A percentile compares a stretch with the other conserved stretches of the same genome.
Conservation (phyloP, 306 rosid species). For the Begonia loranthoides region DNA sequence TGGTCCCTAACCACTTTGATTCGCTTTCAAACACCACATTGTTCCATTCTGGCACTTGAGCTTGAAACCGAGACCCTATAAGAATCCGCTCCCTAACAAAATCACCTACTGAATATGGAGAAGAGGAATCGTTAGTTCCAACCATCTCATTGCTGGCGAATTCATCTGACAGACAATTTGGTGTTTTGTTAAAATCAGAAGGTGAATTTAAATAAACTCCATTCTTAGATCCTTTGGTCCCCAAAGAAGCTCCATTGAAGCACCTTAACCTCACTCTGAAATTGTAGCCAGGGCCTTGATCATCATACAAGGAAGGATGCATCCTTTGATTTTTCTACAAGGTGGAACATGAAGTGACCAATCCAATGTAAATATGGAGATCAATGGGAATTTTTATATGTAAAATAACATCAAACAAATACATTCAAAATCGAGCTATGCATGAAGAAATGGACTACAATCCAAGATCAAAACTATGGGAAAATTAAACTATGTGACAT, state of each 20-base stretch:
- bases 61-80: conserved; percentile 43
- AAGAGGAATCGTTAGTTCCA: conserved; percentile 15
- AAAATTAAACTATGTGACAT: background rate
- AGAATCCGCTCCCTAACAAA: conserved; percentile 14
- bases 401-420: background rate
- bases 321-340: conserved; percentile 51
- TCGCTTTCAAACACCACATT: conserved; percentile 37
- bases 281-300: conserved; percentile 38
- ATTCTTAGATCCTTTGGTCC: conserved; percentile 11
- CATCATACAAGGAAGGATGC: conserved; percentile 79
- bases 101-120: conserved; percentile 10
- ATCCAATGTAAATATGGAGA: background rate
- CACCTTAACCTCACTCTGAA: conserved; percentile 47
- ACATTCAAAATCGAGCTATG: background rate
- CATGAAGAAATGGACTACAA: background rate
- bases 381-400: background rate
- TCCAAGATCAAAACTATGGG: background rate
- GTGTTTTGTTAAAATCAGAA: conserved; percentile 10
- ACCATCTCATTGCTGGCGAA: conserved; percentile 4
- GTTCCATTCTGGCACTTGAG: conserved; percentile 55
- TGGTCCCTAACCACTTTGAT: conserved; percentile 63
- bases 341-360: background rate
- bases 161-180: conserved; percentile 14
- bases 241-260: conserved; percentile 18
- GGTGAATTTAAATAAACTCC: background rate